Evolutionary conservation across 768 basidiomycete species (phyloP), one percentile per base, ranked within the genome.

Genomic region (Tricholoma furcatifolium): DNA sequence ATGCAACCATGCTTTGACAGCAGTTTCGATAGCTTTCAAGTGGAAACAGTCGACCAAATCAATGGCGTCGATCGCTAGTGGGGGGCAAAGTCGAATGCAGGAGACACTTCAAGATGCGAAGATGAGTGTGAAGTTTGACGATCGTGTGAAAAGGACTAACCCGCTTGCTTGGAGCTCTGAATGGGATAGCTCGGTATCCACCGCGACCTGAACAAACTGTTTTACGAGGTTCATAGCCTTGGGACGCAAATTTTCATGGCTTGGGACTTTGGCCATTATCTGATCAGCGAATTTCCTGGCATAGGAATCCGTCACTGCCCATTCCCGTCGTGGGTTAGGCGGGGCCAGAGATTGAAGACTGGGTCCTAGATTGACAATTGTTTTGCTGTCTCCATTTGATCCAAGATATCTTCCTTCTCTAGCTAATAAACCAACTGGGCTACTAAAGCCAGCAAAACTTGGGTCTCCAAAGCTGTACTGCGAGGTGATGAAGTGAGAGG

Each of bases 361-460:
- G 6, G 62, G 59, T 12, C 64, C 64, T n/a, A 64, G 30, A 40
- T 56, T 60, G 34, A 61, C 41, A 11, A 65, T 32, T 10, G 52
- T 23, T 6, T 53, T 53, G 14, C 51, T 35, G 12, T 55, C 50
- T 30, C 52, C 58, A 15, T 46, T 54, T 7, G 60, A 59, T 63
- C 63, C 65, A 12, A 63, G 23, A 3, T 43, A 30, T 23, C 54
- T 34, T 6, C 23, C 35, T 52, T 66, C 67, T 14, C 43, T 43
- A 5, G 27, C 27, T 3, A 60, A 52, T 9, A 65, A 45, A 10
- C 52, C 51, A 12, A 58, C 47, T 1, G 65, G 65, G 38, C 61
- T 65, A 39, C 62, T 64, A 48, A 62, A 66, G 0, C 65, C 67
- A 27, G 62, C 60, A 43, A 62, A 62, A 1, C 60, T 63, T 0